phyloP scores from a whole-genome alignment of 306 rosid species.

The Trifolium fragiferum region DNA sequence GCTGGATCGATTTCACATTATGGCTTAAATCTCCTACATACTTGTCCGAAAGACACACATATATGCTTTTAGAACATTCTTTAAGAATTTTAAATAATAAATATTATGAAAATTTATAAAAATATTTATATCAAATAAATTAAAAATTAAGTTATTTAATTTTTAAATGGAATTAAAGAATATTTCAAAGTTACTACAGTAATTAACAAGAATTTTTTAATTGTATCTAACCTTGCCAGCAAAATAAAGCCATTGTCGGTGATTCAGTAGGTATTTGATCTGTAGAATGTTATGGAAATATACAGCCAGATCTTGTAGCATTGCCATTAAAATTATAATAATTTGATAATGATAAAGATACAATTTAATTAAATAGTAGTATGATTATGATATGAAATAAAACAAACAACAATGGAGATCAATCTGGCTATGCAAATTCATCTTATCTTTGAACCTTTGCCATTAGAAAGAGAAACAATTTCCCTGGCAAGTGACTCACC shows the following conservation, averaged over 20 bases:
- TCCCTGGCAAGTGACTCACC: slow-evolving; percentile 27
- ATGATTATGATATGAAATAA: slow-evolving; percentile 33
- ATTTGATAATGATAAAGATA: neutral
- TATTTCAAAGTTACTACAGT: no score
- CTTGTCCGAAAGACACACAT: no score
- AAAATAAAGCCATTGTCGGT: slow-evolving; percentile 6
- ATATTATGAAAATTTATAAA: no score
- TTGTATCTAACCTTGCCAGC: slow-evolving; percentile 14
- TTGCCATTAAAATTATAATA: neutral
- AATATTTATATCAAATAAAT: no score
- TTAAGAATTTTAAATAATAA: no score
- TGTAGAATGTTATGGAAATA: slow-evolving; percentile 34
- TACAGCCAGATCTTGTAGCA: slow-evolving; percentile 11
- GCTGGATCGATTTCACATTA: no score
- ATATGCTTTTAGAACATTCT: no score
- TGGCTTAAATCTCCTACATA: no score
- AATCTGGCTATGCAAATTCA: slow-evolving; percentile 21
- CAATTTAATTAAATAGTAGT: slow-evolving; percentile 1
- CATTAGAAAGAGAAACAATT: slow-evolving; percentile 45
- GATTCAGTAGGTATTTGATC: neutral
- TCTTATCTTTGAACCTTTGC: slow-evolving; percentile 41
- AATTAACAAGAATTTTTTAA: no score
- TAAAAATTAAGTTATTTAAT: no score
- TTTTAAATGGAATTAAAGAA: no score
- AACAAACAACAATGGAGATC: slow-evolving; percentile 28